phyloP scores from a whole-genome alignment of 2,329 filamentous ascomycete genomes.

The Trichoderma sp. region DNA sequence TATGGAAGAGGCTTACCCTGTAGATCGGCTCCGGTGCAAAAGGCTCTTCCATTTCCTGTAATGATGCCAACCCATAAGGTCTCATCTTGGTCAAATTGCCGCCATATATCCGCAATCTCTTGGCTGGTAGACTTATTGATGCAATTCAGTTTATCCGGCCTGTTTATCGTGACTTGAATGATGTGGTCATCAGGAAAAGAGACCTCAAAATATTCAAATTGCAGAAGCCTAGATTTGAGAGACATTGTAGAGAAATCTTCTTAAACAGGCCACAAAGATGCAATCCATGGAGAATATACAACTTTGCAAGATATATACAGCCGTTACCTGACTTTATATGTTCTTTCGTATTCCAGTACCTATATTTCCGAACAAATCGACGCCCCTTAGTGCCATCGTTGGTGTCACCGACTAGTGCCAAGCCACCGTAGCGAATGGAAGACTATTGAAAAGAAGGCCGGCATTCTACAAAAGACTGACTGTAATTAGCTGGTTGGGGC shows the following conservation, averaged over 20 bases:
- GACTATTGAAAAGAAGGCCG: neutral
- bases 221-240: neutral
- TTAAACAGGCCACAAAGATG: too few species aligned
- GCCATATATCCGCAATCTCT: conserved; percentile 2
- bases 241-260: neutral
- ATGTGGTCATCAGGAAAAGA: conserved; percentile 28
- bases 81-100: conserved; percentile 33
- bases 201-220: neutral
- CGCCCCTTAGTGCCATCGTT: neutral
- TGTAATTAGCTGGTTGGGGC: neutral
- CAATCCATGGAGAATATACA: too few species aligned
- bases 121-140: neutral
- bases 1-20: conserved; percentile 34
- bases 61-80: conserved; percentile 46
- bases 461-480: neutral
- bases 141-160: neutral
- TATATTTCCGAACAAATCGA: neutral
- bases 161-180: conserved; percentile 18
- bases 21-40: conserved; percentile 66
- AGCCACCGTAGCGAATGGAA: neutral
- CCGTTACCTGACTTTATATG: neutral
- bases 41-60: conserved; percentile 61
- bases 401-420: neutral
- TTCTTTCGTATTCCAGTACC: neutral
- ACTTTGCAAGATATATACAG: neutral